Evolutionary conservation across 1,284 basidiomycete species (phyloP).

Genomic region (Inonotus obliquus): DNA sequence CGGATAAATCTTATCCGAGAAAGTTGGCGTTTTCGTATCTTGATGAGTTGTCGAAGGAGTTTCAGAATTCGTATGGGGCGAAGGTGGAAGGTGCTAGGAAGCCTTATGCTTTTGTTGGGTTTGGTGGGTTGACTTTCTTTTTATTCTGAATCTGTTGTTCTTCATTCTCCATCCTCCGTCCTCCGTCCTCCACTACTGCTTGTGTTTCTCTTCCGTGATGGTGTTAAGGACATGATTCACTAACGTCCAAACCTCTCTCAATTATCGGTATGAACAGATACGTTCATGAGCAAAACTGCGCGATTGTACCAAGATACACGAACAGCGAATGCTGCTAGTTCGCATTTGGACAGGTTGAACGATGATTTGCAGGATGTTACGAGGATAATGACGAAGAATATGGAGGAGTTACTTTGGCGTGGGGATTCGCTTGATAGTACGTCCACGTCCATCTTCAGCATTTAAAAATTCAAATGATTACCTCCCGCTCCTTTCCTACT

Average conservation of each 20-base stretch:
- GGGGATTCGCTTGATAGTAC: conserved; percentile 93
- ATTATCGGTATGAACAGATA: conserved; percentile 51
- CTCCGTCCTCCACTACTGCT: too few relatives aligned
- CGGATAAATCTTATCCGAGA: conserved; percentile 95
- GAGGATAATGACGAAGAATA: conserved; percentile 99
- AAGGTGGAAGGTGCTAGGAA: conserved; percentile 83
- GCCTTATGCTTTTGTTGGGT: conserved; percentile 95
- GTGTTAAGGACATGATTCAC: too few relatives aligned
- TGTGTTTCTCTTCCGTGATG: too few relatives aligned
- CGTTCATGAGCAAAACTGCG: conserved; percentile 98
- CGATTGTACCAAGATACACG: conserved; percentile 93
- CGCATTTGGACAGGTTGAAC: conserved; percentile 84
- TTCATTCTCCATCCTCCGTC: too few relatives aligned
- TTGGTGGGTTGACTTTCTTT: conserved; percentile 54
- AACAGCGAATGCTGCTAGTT: conserved; percentile 70
- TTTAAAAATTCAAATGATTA: too few relatives aligned
- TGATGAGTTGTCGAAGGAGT: conserved; percentile 96
- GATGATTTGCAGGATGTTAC: conserved; percentile 98
- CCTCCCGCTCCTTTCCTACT: too few relatives aligned
- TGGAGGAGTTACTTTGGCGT: conserved; percentile 98
- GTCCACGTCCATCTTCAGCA: too few relatives aligned
- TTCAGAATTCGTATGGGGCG: conserved; percentile 83
- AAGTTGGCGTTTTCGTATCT: conserved; percentile 98
- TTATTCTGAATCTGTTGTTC: not conserved
- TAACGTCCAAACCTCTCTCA: not conserved